These are phyloP conservation scores for Apiotrichum domesticum DNA, from an alignment of 1,284 basidiomycete genomes.

Conservation along the genomic window DNA sequence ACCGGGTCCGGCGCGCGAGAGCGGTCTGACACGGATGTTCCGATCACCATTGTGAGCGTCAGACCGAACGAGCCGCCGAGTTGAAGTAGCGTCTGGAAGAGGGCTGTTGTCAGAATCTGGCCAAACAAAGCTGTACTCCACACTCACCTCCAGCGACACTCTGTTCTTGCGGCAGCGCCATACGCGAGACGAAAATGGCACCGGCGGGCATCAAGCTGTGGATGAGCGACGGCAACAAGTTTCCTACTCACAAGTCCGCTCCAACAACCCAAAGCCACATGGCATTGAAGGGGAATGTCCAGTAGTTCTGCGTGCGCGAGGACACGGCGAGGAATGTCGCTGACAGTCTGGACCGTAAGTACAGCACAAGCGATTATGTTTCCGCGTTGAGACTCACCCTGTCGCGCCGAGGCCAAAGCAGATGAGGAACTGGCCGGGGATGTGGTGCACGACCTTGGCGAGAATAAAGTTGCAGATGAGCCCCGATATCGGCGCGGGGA, in stretches of 20 bases:
- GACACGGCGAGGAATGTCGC: constrained; percentile 69
- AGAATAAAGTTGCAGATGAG: constrained; percentile 55
- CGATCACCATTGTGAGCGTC: constrained; percentile 64
- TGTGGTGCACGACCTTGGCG: constrained; percentile 5
- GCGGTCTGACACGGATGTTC: constrained; percentile 24
- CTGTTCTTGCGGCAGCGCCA: constrained; percentile 62
- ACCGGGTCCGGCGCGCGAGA: constrained; percentile 4
- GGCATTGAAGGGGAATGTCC: constrained; percentile 10
- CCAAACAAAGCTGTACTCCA: background rate
- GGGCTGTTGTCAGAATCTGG: constrained; percentile 45
- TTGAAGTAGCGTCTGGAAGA: constrained; percentile 39
- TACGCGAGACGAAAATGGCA: constrained; percentile 63
- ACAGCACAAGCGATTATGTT: background rate
- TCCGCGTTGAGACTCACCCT: constrained; percentile 8
- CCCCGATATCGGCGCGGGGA: constrained; percentile 68
- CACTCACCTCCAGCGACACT: constrained; percentile 54
- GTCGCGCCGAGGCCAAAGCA: constrained; percentile 57
- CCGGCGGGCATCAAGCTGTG: constrained; percentile 58
- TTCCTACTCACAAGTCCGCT: constrained; percentile 55
- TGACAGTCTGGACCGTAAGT: constrained; percentile 44
- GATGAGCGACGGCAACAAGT: background rate
- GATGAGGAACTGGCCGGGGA: constrained; percentile 34
- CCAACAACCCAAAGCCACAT: constrained; percentile 59
- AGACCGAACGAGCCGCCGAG: constrained; percentile 65
- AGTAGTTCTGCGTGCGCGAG: constrained; percentile 31